phyloP scores from a whole-genome alignment of 306 rosid genomes.

The Sechiopsis laciniata region DNA sequence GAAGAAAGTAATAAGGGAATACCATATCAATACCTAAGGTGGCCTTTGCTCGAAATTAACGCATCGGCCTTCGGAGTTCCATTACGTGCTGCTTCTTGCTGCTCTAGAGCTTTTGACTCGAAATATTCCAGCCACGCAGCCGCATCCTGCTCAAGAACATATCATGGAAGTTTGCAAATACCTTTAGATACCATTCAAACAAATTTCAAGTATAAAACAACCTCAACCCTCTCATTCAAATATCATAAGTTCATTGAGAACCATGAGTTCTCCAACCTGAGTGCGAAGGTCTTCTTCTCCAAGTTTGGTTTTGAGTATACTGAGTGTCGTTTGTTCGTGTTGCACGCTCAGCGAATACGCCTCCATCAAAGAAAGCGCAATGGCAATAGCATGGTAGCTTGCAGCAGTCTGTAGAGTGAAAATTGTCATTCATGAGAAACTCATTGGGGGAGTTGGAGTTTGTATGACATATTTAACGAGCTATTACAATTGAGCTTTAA shows the following conservation, averaged over 20 bases:
- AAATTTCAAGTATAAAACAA: conserved; percentile 6
- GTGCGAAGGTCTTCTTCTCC: conserved; percentile 93
- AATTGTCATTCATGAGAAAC: conserved; percentile 6
- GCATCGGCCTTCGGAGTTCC: conserved; percentile 93
- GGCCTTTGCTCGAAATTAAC: conserved; percentile 93
- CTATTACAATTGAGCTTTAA: too few species aligned
- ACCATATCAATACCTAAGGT: conserved; percentile 97
- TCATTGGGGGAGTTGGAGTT: too few species aligned
- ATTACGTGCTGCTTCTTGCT: conserved; percentile 89
- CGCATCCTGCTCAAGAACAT: conserved; percentile 61
- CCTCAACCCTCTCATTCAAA: neutral
- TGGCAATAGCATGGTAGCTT: conserved; percentile 97
- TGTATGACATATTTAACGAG: too few species aligned
- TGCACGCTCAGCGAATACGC: conserved; percentile 92
- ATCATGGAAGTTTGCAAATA: neutral
- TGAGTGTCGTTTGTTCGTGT: conserved; percentile 92
- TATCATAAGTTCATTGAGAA: neutral
- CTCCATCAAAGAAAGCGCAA: conserved; percentile 96
- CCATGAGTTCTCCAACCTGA: conserved; percentile 42
- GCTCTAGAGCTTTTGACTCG: conserved; percentile 87
- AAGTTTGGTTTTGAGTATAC: conserved; percentile 81
- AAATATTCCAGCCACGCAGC: conserved; percentile 97
- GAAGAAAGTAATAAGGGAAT: conserved; percentile 50
- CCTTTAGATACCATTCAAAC: neutral
- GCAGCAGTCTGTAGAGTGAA: conserved; percentile 74